Base-by-base conservation (phyloP, 2,329 filamentous ascomycete genomes). In the Xylariales sp. region DNA sequence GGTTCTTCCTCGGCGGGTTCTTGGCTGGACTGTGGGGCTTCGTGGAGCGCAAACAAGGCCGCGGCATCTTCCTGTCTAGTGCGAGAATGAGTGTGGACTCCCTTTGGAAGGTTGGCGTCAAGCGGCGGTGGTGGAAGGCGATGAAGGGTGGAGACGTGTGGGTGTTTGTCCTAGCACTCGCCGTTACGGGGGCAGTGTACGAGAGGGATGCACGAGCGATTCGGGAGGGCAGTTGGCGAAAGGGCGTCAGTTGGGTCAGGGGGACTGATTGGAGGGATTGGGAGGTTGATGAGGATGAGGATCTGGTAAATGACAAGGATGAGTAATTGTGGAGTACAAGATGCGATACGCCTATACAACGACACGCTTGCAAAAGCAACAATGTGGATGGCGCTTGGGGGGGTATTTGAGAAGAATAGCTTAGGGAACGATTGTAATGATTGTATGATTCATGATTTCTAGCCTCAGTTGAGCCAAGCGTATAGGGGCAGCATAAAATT, bases 61-160 rank as follows among this genome's bases (percentile, higher is more conserved):
- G 86, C 12, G 72, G 74, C 1, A 76, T 87, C 41, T 95, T 94
- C 62, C 54, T 96, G 46, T 93, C 93, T 62, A 82, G 80, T 49
- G 80, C 86, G 21, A 76, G 90, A 2, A 68, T 83, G n/a, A 88
- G 84, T 45, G 71, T 95, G 21, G 86, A 95, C 59, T 87, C 80
- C 27, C 63, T 89, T 33, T 97, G 89, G 88, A 95, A 95, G 69
- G 88, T 95, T 0, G 89, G 90, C n/a, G 79, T 86, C 42, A 97
- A 97, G 79, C 73, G 84, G 24, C 78, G 88, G 1, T 88, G 88
- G 80, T 95, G 91, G 88, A 80, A 76, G 49, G 87, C 87, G 9
- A 74, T 93, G 59, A 79, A 76, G 54, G 86, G 87, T 27, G 89
- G 89, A 0, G 91, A 97, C 63, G 79, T 96, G 4, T 78, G 84